Percentiles rank a stretch among this genome's conserved stretches.
phyloP scores from a whole-genome alignment of 352 stramenopile species.

The Bremia lactucae region DNA sequence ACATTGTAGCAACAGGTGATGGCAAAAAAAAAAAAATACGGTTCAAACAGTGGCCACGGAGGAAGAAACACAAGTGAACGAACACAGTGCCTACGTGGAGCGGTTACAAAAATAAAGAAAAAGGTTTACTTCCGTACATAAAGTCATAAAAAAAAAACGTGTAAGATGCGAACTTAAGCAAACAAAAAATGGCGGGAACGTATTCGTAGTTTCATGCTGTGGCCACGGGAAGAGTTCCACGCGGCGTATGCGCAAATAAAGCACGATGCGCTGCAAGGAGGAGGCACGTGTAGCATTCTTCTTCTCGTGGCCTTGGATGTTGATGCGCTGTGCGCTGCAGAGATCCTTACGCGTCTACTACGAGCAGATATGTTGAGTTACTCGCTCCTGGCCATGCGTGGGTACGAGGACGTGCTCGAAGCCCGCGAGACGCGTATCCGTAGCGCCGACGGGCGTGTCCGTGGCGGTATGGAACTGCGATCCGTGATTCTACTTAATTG shows the following conservation, averaged over 20 bases:
- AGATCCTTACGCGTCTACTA: constrained; percentile 86
- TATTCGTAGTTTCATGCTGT: constrained; percentile 37
- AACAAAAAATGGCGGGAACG: constrained; percentile 10
- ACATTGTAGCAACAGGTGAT: constrained; percentile 34
- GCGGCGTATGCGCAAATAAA: constrained; percentile 78
- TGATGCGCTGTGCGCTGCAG: constrained; percentile 90
- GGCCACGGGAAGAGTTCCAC: constrained; percentile 81
- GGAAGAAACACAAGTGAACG: constrained; percentile 12
- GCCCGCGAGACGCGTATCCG: constrained; percentile 61
- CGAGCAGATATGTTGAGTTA: constrained; percentile 74
- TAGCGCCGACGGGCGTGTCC: constrained; percentile 24
- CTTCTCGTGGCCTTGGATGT: constrained; percentile 90
- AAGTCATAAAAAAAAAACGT: too few species aligned
- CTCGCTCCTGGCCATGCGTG: constrained; percentile 55
- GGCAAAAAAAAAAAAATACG: neutral
- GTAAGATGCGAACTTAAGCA: constrained; percentile 4
- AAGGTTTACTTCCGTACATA: too few species aligned
- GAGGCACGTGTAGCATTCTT: constrained; percentile 72
- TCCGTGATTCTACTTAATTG: constrained; percentile 93
- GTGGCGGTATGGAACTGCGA: constrained; percentile 51
- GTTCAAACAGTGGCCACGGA: neutral
- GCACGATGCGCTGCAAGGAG: constrained; percentile 55
- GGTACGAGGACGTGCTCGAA: constrained; percentile 79
- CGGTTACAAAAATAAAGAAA: too few species aligned
- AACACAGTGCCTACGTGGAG: constrained; percentile 15